Evolutionary conservation across 2,329 filamentous ascomycete genomes (phyloP), one percentile per base, ranked within the genome.

Genomic region (Penicillium griseofulvum): DNA sequence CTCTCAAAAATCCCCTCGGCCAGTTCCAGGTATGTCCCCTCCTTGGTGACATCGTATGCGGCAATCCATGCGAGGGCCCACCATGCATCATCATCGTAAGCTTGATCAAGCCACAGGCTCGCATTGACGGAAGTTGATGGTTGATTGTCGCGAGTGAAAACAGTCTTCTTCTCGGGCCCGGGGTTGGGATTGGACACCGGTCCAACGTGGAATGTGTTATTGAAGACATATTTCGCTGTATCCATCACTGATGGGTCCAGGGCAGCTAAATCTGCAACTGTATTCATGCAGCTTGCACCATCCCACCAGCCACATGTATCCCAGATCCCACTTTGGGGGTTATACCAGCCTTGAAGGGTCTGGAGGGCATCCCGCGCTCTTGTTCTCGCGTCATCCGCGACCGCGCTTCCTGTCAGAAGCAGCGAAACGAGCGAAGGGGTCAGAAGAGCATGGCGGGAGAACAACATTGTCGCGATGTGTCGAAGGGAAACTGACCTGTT

Each of bases 231-330:
- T 11, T 57, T 65, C 2, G 73, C 76, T 0, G 71, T 65, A 0
- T 64, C 57, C n/a, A 63, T 63, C 51, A 71, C 71, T 17, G 60
- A 70, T 42, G 62, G 64, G 52, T 76, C 72, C 28, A 73, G 45
- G 1, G 69, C 68, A 8, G 76, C 75, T 24, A 83, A 70, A 53
- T 89, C 83, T 49, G 80, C 81, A 17, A 90, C 71, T 3, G 79
- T 80, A 0, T 85, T 88, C 56, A 90, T 74, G 54, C 80, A 80
- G 66, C 89, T 90, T 42, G 83, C 88, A 50, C 81, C 81, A 66
- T 90, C 89, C 88, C 88, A 91, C 88, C 88, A 91, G n/a, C 81
- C 80, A 8, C 81, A 79, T 0, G 81, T 80, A 52, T 83, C 73
- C 85, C 85, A 90, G 12, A 88, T 74, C 4, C 88, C 87, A 1